Percentiles rank a stretch among this genome's conserved stretches.
Conservation (phyloP, 2,329 filamentous ascomycete species). For the Fusarium palustre region DNA sequence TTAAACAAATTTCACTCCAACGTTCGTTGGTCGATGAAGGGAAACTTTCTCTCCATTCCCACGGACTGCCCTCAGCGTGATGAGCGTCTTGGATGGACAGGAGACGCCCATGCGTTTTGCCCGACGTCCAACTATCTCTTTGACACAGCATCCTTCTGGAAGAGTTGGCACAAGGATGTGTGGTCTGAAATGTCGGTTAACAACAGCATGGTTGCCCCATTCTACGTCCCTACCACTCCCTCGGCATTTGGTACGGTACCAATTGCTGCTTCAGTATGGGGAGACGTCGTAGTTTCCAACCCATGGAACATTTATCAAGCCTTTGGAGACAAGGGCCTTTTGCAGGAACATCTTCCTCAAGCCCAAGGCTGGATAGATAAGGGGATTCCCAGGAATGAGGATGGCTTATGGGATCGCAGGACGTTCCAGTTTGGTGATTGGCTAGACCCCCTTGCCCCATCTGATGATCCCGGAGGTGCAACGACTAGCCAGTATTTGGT, state of each 20-base stretch:
- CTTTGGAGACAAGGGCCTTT: background rate
- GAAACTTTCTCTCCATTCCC: conserved; percentile 68
- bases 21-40: conserved; percentile 65
- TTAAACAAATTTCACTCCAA: conserved; percentile 68
- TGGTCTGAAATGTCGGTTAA: background rate
- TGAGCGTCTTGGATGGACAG: conserved; percentile 66
- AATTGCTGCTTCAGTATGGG: background rate
- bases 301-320: conserved; percentile 6
- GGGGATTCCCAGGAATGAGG: background rate
- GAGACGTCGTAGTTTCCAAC: background rate
- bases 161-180: conserved; percentile 26
- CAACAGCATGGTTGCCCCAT: background rate
- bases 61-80: conserved; percentile 63
- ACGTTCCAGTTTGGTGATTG: conserved; percentile 58
- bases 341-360: conserved; percentile 11
- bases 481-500: conserved; percentile 56
- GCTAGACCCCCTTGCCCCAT: conserved; percentile 59
- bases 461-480: conserved; percentile 52
- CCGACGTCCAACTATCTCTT: conserved; percentile 66
- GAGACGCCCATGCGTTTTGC: conserved; percentile 60
- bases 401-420: conserved; percentile 1
- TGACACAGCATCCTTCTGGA: conserved; percentile 60
- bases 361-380: conserved; percentile 13
- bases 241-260: background rate
- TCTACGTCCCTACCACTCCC: background rate